Percentiles rank a stretch among this genome's conserved stretches.
phyloP scores from a whole-genome alignment of 176 grass and related monocot species.

The Microstegium vimineum region DNA sequence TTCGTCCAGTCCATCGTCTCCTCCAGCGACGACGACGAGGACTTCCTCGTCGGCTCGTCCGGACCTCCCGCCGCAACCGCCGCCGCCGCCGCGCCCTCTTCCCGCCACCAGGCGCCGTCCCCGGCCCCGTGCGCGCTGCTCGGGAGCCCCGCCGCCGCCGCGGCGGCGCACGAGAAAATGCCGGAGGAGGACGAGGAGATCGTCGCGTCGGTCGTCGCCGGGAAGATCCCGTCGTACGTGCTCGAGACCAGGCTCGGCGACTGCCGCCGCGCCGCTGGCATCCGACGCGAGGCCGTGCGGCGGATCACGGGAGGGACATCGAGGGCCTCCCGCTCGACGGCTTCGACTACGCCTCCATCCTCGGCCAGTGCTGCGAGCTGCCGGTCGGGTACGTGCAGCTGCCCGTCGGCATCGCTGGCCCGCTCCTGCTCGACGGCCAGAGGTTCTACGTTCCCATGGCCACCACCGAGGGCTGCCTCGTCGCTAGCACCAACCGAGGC shows the following conservation, averaged over 20 bases:
- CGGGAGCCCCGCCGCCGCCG: conserved; percentile 27
- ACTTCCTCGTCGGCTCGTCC: conserved; percentile 41
- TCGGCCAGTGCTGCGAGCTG: conserved; percentile 89
- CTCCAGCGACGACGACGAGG: conserved; percentile 79
- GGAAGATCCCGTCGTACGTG: conserved; percentile 76
- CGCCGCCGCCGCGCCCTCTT: background rate
- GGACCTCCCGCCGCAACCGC: background rate
- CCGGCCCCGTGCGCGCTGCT: conserved; percentile 41
- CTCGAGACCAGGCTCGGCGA: conserved; percentile 73
- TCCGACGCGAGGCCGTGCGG: conserved; percentile 62
- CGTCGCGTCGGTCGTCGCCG: conserved; percentile 53
- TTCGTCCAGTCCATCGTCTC: conserved; percentile 91
- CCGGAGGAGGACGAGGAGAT: conserved; percentile 87
- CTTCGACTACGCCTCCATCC: conserved; percentile 77
- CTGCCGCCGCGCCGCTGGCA: conserved; percentile 78
- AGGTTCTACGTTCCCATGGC: conserved; percentile 90
- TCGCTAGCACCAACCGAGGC: conserved; percentile 91
- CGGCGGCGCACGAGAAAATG: conserved; percentile 39
- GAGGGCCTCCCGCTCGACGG: conserved; percentile 82
- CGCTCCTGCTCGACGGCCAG: conserved; percentile 74
- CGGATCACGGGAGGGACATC: conserved; percentile 52
- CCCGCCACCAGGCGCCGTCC: too few relatives aligned
- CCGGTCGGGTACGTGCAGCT: conserved; percentile 86
- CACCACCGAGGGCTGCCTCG: conserved; percentile 90
- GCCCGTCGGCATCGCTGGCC: conserved; percentile 74